Base-by-base conservation (phyloP, 164 flowering plant species). In the Santalum album region DNA sequence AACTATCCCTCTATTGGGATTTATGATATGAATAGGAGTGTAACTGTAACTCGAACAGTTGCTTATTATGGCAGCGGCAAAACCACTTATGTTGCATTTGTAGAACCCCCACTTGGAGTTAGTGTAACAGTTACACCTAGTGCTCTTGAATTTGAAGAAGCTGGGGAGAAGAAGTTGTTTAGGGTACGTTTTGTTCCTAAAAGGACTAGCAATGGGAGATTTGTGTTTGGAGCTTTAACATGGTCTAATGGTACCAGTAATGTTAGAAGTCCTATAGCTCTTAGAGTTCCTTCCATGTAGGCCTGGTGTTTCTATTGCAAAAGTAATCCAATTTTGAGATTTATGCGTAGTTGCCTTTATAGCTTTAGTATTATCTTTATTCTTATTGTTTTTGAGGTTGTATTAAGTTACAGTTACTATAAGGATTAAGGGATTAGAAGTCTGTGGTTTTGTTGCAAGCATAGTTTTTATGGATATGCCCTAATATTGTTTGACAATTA, bases 1-100 rank as follows among this genome's bases (percentile, higher is more conserved):
- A 80, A 83, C 58, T 83, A 80, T 52, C 86, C 86, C 25, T 78
- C 90, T 23, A 75, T 83, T 54, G 77, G 76, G 18, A 72, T 81
- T 21, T 51, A 75, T 36, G 74, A 60, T 25, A 55, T 83, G 80
- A 66, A 47, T 6, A 76, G 83, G 62, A 75, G 55, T 44, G 5
- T 75, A 27, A 73, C 84, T 0, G 78, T 77, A 26, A 39, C 54
- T 21, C 58, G 81, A 49, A 77, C 74, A 12, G 82, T 80, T 22
- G 78, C 86, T 3, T 74, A 78, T 61, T 68, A 65, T 34, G 81
- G 86, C 3, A 34, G 51, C 18, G 72, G 77, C 12, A 69, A 69
- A n/a, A 59, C 79, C 20, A 66, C 67, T 49, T 83, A 68, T 57
- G 35, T 23, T 4, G 70, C 77, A 39, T 23, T 52, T 20, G 55